Evolutionary conservation across 495 filamentous ascomycete species (phyloP).

Genomic region (Penicillium lividum): DNA sequence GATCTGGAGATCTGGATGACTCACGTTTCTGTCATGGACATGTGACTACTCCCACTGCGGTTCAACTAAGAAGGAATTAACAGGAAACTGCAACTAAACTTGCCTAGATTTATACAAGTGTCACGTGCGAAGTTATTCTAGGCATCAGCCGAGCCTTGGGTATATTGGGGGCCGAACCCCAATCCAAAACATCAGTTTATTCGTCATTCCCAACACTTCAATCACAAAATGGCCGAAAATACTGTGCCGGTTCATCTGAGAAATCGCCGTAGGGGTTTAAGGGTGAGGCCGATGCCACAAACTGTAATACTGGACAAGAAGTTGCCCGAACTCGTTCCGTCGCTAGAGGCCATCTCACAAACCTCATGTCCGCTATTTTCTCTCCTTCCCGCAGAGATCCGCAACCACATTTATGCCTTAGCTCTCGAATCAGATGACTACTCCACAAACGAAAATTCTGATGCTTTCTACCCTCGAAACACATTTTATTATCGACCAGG

Average conservation of each 20-base stretch:
- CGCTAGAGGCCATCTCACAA: slow-evolving; percentile 4
- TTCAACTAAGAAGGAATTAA: neutral
- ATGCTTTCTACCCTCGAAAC: slow-evolving; percentile 11
- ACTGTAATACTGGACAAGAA: neutral
- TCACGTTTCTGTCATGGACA: too few species aligned
- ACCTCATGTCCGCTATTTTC: slow-evolving; percentile 13
- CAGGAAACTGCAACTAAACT: neutral
- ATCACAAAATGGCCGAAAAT: neutral
- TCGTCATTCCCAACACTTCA: neutral
- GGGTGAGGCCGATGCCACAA: neutral
- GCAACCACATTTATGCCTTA: slow-evolving; percentile 16
- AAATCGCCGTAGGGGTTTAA: neutral
- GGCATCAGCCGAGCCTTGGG: neutral
- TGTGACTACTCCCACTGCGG: neutral
- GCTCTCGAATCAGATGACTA: slow-evolving; percentile 16
- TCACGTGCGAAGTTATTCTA: neutral
- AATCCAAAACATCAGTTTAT: neutral
- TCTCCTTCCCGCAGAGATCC: slow-evolving; percentile 15
- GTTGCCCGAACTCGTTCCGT: neutral
- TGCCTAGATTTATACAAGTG: neutral
- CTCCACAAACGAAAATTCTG: neutral
- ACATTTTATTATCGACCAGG: slow-evolving; percentile 23
- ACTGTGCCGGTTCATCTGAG: neutral
- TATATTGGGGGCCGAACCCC: neutral
- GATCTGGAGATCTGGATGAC: too few species aligned